Base-by-base conservation (phyloP, 495 filamentous ascomycete genomes). In the Hapsidospora chrysogenum region DNA sequence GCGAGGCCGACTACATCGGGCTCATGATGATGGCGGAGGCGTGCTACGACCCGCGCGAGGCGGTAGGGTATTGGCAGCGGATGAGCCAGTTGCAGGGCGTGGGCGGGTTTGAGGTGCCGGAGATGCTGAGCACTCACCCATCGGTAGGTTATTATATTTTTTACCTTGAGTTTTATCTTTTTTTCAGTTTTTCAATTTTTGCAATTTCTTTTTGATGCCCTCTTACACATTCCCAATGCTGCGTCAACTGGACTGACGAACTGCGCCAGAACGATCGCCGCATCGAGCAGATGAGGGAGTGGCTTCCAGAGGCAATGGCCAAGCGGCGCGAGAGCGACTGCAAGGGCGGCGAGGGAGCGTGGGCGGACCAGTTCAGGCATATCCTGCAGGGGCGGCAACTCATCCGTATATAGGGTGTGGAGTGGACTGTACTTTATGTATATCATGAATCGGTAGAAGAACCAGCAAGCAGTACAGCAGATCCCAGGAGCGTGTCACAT, bases 61-160 rank as follows among this genome's bases (percentile, higher is more conserved):
- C 86, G 2, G 61, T 79, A 8, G 57, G 46, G 16, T 57, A 94
- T 51, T 95, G 86, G 86, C 47, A 57, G 42, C 60, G 78, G 13
- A 89, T 94, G 82, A 50, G 65, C 36, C 57, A 56, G n/a, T 22
- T 27, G 3, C 37, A 39, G 29, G 16, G 14, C 29, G 9, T 20
- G 17, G 54, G 74, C 31, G 53, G 74, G 46, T 44, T 45, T 23
- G 56, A 62, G 30, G 64, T 70, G 16, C 84, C 82, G 1, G 76
- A 89, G 49, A 81, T 85, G 54, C 52, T 92, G 49, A 85, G 78
- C 18, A 93, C 86, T 14, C 86, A 93, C 63, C 85, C 86, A 21
- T 73, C 77, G 37, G 76, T 80, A 65, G 39, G 69, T 56, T 30
- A 13, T 22, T 9, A 14, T 38, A 33, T 5, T 9, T 20, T 9